phyloP scores from a whole-genome alignment of 257 asterid genomes.

The Verbascum thapsus region DNA sequence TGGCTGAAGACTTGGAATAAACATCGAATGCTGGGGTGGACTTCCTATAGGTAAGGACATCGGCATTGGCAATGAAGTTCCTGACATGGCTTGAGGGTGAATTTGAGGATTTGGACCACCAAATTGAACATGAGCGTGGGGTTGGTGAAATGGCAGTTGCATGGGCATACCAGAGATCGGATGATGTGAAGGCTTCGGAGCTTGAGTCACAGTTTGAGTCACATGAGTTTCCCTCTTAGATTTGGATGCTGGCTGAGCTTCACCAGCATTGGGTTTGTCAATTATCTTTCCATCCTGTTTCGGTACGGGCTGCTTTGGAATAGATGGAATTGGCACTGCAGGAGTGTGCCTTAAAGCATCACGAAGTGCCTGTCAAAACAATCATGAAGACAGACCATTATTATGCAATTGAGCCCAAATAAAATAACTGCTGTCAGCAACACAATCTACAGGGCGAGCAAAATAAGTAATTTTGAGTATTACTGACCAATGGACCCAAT shows the following conservation, averaged over 20 bases:
- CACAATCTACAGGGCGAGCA: constrained; percentile 8
- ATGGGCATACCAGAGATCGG: constrained; percentile 58
- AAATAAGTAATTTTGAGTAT: background rate
- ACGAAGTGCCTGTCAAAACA: constrained; percentile 58
- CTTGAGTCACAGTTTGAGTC: constrained; percentile 51
- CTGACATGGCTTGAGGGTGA: constrained; percentile 74
- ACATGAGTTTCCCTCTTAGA: constrained; percentile 62
- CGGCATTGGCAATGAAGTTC: constrained; percentile 62
- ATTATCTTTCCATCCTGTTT: constrained; percentile 52
- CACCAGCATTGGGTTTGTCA: constrained; percentile 52
- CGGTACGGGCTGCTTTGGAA: constrained; percentile 57
- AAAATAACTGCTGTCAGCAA: background rate
- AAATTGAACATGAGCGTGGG: constrained; percentile 65
- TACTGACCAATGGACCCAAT: too few species aligned
- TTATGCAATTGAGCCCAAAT: constrained; percentile 1
- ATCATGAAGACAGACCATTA: background rate
- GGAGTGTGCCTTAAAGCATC: constrained; percentile 51
- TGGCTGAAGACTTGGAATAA: constrained; percentile 68
- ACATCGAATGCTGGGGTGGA: constrained; percentile 49
- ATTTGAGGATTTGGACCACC: constrained; percentile 81
- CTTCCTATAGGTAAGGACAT: constrained; percentile 70
- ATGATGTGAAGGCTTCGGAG: constrained; percentile 62
- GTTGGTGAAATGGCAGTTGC: constrained; percentile 64
- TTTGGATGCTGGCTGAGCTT: constrained; percentile 46
- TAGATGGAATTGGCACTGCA: constrained; percentile 56